phyloP scores from a whole-genome alignment of 805 yeast species.

The Metschnikowia chrysomelidarum region DNA sequence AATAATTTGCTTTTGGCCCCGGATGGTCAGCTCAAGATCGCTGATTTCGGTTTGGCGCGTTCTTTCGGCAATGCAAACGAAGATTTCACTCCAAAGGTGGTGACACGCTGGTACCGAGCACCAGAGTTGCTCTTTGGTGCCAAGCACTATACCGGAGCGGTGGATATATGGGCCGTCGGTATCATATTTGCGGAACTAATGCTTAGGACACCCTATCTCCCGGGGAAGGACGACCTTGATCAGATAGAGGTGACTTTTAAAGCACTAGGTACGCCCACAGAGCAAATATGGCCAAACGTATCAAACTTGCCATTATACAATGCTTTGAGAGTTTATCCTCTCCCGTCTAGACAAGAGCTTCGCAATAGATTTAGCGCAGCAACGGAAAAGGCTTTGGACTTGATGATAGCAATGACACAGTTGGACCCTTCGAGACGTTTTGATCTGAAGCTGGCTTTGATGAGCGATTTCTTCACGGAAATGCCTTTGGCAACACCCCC shows the following conservation, averaged over 20 bases:
- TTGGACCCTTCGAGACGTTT: conserved; percentile 79
- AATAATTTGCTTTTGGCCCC: conserved; percentile 86
- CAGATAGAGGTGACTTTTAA: conserved; percentile 92
- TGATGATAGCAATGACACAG: conserved; percentile 68
- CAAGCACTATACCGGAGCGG: conserved; percentile 43
- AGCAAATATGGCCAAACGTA: conserved; percentile 87
- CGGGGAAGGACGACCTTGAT: conserved; percentile 87
- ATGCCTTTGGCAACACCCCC: conserved; percentile 75
- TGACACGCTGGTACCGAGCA: conserved; percentile 96
- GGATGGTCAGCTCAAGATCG: conserved; percentile 83
- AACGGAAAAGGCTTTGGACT: conserved; percentile 75
- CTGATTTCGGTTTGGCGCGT: conserved; percentile 97
- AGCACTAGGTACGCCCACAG: conserved; percentile 96
- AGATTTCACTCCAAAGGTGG: conserved; percentile 86
- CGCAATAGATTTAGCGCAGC: conserved; percentile 88
- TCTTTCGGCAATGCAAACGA: conserved; percentile 73
- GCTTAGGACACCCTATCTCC: conserved; percentile 92
- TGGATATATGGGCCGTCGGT: conserved; percentile 47
- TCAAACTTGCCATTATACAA: conserved; percentile 74
- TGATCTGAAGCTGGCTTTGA: conserved; percentile 59
- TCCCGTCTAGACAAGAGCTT: conserved; percentile 76
- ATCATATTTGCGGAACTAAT: conserved; percentile 90
- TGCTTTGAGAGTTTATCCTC: conserved; percentile 72
- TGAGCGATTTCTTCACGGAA: conserved; percentile 68
- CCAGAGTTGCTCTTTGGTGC: conserved; percentile 52